A percentile compares a stretch with the other conserved stretches of the same genome.
phyloP scores from a whole-genome alignment of 2,329 filamentous ascomycete genomes.

The Pseudofabraea citricarpa region DNA sequence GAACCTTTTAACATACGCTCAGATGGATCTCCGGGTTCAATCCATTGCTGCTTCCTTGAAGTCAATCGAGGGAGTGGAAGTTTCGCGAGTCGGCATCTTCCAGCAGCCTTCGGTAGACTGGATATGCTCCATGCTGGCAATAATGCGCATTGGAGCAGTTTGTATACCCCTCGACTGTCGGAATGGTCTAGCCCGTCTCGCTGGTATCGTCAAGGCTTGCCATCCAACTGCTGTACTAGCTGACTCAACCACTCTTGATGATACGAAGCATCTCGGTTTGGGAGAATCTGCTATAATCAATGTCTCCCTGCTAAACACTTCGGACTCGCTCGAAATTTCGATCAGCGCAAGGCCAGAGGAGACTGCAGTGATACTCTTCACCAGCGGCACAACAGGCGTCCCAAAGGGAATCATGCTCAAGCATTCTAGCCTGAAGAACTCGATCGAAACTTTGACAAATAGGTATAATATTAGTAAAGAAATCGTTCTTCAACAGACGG shows the following conservation, averaged over 20 bases:
- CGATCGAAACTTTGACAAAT: not conserved
- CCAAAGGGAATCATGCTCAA: slow-evolving; percentile 31
- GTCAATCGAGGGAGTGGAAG: slow-evolving; percentile 9
- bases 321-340: not conserved
- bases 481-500: not conserved
- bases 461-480: not conserved
- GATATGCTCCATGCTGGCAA: slow-evolving; percentile 28
- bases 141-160: slow-evolving; percentile 25
- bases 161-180: slow-evolving; percentile 31
- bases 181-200: slow-evolving; percentile 11
- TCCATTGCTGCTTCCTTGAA: slow-evolving; percentile 27
- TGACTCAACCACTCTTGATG: not conserved
- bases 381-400: slow-evolving; percentile 45
- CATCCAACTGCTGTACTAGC: not conserved
- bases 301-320: not conserved
- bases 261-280: not conserved
- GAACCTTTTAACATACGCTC: slow-evolving; percentile 29
- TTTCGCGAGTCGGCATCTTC: slow-evolving; percentile 23
- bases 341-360: not conserved
- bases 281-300: not conserved
- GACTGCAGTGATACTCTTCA: slow-evolving; percentile 16
- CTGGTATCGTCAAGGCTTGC: not conserved
- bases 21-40: slow-evolving; percentile 27
- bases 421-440: not conserved
- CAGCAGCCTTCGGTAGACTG: slow-evolving; percentile 5